A percentile compares a stretch with the other conserved stretches of the same genome.
Evolutionary conservation across 306 rosid species (phyloP).

Genomic region (Malus fusca): DNA sequence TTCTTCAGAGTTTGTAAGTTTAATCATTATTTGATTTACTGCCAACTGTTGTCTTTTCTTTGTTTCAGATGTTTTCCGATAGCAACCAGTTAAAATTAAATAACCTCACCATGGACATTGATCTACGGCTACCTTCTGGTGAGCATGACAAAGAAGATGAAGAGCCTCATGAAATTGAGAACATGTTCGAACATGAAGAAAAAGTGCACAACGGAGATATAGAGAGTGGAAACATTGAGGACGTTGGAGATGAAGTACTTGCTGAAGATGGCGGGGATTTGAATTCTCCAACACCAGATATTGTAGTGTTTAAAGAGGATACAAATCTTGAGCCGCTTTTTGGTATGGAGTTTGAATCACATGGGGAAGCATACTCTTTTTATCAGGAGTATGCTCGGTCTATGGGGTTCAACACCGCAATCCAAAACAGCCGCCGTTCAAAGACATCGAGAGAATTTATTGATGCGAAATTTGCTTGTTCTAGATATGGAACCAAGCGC

Average conservation of each 20-base stretch:
- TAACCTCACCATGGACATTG: constrained; percentile 68
- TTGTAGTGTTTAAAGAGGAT: constrained; percentile 75
- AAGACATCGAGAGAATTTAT: constrained; percentile 95
- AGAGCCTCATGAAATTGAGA: constrained; percentile 65
- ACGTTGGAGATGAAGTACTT: constrained; percentile 43
- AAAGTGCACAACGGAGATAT: constrained; percentile 70
- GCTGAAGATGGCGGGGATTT: constrained; percentile 72
- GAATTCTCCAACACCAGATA: constrained; percentile 62
- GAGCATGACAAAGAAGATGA: constrained; percentile 77
- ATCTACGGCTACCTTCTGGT: constrained; percentile 91
- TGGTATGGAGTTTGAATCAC: constrained; percentile 99
- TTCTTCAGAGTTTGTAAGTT: neutral
- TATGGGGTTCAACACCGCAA: constrained; percentile 95
- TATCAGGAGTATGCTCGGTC: constrained; percentile 99
- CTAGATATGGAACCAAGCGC: constrained; percentile 92
- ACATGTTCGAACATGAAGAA: constrained; percentile 69
- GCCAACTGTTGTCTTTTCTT: constrained; percentile 8
- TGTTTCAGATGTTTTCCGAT: constrained; percentile 44
- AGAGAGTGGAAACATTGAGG: constrained; percentile 55
- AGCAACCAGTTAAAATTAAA: constrained; percentile 27
- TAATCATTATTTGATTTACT: neutral
- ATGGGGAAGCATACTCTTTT: constrained; percentile 91
- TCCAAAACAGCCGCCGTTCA: constrained; percentile 97
- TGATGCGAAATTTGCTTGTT: constrained; percentile 99
- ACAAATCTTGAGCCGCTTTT: constrained; percentile 93